A percentile compares a stretch with the other conserved stretches of the same genome.
Evolutionary conservation across 805 yeast genomes (phyloP).

Genomic region (Komagataella phaffii): DNA sequence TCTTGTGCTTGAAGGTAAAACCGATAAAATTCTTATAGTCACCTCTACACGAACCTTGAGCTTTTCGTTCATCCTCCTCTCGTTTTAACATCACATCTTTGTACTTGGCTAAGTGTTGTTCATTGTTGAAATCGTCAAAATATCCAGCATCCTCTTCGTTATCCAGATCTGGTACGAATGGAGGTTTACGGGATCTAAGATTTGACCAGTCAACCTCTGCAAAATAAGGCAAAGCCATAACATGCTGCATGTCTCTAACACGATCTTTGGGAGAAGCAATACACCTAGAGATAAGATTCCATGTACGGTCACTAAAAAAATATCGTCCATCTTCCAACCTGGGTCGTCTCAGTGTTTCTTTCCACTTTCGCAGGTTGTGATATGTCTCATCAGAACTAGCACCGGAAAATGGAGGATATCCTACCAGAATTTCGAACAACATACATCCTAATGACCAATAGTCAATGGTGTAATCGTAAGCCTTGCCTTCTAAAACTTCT

Average conservation of each 20-base stretch:
- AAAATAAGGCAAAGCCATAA: slow-evolving; percentile 70
- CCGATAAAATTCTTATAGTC: slow-evolving; percentile 76
- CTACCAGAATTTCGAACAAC: slow-evolving; percentile 90
- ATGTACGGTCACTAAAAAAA: slow-evolving; percentile 92
- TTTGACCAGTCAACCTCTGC: slow-evolving; percentile 69
- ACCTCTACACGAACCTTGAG: slow-evolving; percentile 46
- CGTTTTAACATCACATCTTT: slow-evolving; percentile 94
- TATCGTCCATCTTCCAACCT: slow-evolving; percentile 81
- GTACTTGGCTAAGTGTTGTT: slow-evolving; percentile 93
- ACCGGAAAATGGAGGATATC: slow-evolving; percentile 96
- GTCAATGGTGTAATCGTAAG: slow-evolving; percentile 92
- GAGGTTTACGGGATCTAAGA: slow-evolving; percentile 66
- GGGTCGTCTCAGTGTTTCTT: slow-evolving; percentile 76
- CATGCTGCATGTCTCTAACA: slow-evolving; percentile 67
- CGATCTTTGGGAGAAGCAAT: slow-evolving; percentile 73
- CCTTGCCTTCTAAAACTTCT: slow-evolving; percentile 88
- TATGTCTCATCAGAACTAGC: slow-evolving; percentile 90
- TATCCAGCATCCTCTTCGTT: slow-evolving; percentile 98
- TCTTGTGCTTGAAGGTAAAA: slow-evolving; percentile 85
- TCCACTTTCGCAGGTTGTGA: slow-evolving; percentile 88
- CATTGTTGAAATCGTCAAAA: slow-evolving; percentile 94
- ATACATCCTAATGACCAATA: slow-evolving; percentile 98
- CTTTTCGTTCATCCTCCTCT: slow-evolving; percentile 67
- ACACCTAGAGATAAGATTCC: slow-evolving; percentile 73
- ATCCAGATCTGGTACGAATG: slow-evolving; percentile 93